These are phyloP conservation scores for Rhododendron mucronatum DNA, from an alignment of 148 eudicot genomes.

Conservation along the genomic window DNA sequence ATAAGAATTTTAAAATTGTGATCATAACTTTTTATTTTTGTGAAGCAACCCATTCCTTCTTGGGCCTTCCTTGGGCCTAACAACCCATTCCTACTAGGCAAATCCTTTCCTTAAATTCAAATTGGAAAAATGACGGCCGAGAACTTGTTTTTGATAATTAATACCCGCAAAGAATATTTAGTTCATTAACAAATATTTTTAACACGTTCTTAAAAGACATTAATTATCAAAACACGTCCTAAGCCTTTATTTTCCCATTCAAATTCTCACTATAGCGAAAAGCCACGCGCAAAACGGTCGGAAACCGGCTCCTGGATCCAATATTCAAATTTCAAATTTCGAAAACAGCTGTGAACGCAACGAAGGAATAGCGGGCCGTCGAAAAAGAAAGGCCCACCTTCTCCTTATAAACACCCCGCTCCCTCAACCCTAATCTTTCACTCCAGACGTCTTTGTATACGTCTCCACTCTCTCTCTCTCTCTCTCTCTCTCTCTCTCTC, in stretches of 20 bases:
- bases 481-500: neutral
- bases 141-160: too few relatives aligned
- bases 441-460: conserved; percentile 11
- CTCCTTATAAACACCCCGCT: neutral
- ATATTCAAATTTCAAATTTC: neutral
- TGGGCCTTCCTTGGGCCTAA: neutral
- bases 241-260: neutral
- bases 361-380: neutral
- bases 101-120: neutral
- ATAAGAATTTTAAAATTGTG: too few relatives aligned
- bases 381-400: neutral
- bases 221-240: too few relatives aligned
- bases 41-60: neutral
- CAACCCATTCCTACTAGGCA: neutral
- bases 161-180: too few relatives aligned
- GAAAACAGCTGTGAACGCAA: neutral
- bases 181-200: too few relatives aligned
- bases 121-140: too few relatives aligned
- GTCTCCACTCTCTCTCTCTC: conserved; percentile 1
- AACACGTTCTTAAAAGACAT: too few relatives aligned
- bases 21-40: too few relatives aligned
- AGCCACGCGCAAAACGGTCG: neutral
- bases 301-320: neutral
- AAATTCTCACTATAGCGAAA: neutral
- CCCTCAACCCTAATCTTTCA: neutral